Conservation (phyloP, 1,284 basidiomycete species). For the Boletus smithii region DNA sequence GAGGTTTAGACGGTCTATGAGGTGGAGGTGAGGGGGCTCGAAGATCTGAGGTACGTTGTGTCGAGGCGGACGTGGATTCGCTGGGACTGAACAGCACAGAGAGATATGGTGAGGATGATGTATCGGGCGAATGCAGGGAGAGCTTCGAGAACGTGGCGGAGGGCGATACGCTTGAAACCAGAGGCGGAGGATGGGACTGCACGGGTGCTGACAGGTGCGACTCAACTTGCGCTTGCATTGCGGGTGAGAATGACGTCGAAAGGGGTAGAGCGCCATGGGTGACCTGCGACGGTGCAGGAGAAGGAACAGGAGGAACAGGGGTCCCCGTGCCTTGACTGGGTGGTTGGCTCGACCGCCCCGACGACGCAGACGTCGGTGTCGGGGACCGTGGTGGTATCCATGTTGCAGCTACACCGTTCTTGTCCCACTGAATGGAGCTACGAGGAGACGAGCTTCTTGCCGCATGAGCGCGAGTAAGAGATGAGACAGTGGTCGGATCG, state of each 20-base stretch:
- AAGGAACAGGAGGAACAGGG: neutral
- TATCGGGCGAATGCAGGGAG: slow-evolving; percentile 34
- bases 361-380: slow-evolving; percentile 2
- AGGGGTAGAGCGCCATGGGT: slow-evolving; percentile 3
- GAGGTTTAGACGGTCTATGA: slow-evolving; percentile 26
- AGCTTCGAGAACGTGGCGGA: slow-evolving; percentile 40
- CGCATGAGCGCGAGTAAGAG: slow-evolving; percentile 22
- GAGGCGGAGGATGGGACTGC: neutral
- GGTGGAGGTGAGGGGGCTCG: slow-evolving; percentile 10
- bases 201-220: neutral
- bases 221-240: slow-evolving; percentile 1
- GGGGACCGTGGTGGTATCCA: slow-evolving; percentile 10
- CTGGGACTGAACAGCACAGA: slow-evolving; percentile 8
- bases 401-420: slow-evolving; percentile 8
- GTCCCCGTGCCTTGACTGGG: neutral
- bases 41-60: slow-evolving; percentile 6
- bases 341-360: slow-evolving; percentile 9
- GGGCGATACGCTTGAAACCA: slow-evolving; percentile 31
- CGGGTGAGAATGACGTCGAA: slow-evolving; percentile 3
- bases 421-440: slow-evolving; percentile 16
- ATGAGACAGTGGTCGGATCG: slow-evolving; percentile 37
- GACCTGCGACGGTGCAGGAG: slow-evolving; percentile 1
- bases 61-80: slow-evolving; percentile 3
- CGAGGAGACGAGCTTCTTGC: slow-evolving; percentile 21
- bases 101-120: slow-evolving; percentile 7